These are phyloP conservation scores for Draba incana DNA, from an alignment of 345 rosid genomes.

Conservation along the genomic window DNA sequence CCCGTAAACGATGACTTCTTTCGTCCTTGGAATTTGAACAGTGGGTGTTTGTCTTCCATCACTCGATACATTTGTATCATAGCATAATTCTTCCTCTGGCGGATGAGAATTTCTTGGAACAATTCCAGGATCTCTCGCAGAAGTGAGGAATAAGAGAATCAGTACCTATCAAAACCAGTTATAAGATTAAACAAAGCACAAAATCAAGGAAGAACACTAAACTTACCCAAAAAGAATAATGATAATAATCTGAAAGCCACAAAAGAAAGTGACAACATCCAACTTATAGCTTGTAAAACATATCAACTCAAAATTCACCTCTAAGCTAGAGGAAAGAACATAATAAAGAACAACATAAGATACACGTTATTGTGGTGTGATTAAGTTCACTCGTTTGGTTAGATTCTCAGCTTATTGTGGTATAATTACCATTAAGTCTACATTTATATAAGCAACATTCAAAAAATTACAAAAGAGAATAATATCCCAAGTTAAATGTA, in stretches of 20 bases:
- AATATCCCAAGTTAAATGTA: background rate
- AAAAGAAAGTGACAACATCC: background rate
- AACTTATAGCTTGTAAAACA: background rate
- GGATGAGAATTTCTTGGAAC: conserved; percentile 89
- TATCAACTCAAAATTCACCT: background rate
- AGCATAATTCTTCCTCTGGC: conserved; percentile 85
- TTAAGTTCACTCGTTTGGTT: background rate
- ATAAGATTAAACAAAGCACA: conserved; percentile 13
- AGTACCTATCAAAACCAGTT: conserved; percentile 64
- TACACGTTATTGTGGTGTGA: background rate
- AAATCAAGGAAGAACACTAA: conserved; percentile 15
- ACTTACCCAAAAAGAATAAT: background rate
- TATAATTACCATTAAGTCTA: conserved; percentile 5
- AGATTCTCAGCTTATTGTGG: background rate
- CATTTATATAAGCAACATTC: too few species aligned
- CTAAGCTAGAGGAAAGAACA: conserved; percentile 8
- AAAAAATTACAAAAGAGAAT: background rate
- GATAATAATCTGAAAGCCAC: background rate
- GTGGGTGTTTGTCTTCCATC: conserved; percentile 94
- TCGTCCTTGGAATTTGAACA: conserved; percentile 85
- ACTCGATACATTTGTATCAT: conserved; percentile 52
- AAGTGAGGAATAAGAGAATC: conserved; percentile 82
- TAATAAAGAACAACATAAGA: background rate
- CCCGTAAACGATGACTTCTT: conserved; percentile 87
- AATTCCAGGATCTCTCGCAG: conserved; percentile 95